These are phyloP conservation scores for Porogramme epimiltina DNA, from an alignment of 1,284 basidiomycete genomes.

Conservation along the genomic window DNA sequence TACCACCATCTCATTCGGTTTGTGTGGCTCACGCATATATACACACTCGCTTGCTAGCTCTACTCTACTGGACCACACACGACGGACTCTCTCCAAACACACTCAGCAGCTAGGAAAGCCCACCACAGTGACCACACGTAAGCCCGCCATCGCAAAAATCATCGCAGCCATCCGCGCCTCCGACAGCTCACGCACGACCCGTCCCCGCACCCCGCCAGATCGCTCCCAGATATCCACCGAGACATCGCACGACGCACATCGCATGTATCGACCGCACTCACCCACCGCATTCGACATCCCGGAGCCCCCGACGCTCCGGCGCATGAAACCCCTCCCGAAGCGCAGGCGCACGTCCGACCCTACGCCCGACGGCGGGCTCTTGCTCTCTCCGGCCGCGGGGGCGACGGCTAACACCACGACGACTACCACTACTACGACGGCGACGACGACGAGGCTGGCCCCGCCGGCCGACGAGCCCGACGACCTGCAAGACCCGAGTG, in stretches of 20 bases:
- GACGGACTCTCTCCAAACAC: not conserved
- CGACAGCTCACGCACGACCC: not conserved
- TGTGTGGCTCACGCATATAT: constrained; percentile 4
- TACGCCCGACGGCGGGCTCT: constrained; percentile 9
- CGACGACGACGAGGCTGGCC: not conserved
- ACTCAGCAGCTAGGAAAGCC: not conserved
- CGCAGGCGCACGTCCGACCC: constrained; percentile 54
- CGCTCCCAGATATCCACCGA: not conserved
- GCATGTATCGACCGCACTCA: constrained; percentile 51
- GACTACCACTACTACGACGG: constrained; percentile 46
- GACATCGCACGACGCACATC: not conserved
- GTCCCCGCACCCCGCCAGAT: not conserved
- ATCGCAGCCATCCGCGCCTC: not conserved
- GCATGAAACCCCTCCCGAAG: constrained; percentile 76
- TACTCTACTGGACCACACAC: too few species aligned
- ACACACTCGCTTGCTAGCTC: constrained; percentile 6
- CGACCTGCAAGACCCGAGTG: not conserved
- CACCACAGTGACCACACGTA: constrained; percentile 1
- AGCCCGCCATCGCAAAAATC: constrained; percentile 3
- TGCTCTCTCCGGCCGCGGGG: constrained; percentile 8
- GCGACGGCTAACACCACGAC: constrained; percentile 41
- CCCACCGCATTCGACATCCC: constrained; percentile 58
- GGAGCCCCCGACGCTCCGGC: constrained; percentile 59
- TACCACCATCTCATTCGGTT: constrained; percentile 5
- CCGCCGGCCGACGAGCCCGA: not conserved